phyloP scores from a whole-genome alignment of 345 rosid genomes.

The Eutrema japonicum region DNA sequence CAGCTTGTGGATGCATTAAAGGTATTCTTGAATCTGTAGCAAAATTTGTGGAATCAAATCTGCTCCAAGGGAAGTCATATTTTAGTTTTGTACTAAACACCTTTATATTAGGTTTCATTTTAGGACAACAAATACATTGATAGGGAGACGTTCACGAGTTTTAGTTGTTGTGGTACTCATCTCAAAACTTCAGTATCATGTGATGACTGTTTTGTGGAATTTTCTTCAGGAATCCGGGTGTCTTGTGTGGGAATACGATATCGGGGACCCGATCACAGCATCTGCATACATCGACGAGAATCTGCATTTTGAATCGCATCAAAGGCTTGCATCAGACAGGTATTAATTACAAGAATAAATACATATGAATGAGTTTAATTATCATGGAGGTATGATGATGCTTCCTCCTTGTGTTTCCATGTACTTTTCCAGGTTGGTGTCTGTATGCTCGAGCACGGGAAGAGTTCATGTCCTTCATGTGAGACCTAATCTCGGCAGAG shows the following conservation, averaged over 20 bases:
- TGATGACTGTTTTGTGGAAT: slow-evolving; percentile 29
- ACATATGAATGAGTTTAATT: slow-evolving; percentile 8
- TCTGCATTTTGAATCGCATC: slow-evolving; percentile 53
- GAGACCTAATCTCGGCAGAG: slow-evolving; percentile 36
- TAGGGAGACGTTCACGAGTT: slow-evolving; percentile 18
- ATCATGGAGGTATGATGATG: slow-evolving; percentile 16
- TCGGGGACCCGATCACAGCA: slow-evolving; percentile 78
- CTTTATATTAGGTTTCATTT: background rate
- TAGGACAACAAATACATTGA: slow-evolving; percentile 1
- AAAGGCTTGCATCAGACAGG: slow-evolving; percentile 60
- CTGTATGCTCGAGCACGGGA: slow-evolving; percentile 75
- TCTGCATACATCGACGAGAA: slow-evolving; percentile 90
- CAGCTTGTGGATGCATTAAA: background rate
- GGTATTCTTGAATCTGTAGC: background rate
- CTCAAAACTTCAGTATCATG: slow-evolving; percentile 15
- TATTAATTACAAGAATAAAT: slow-evolving; percentile 32
- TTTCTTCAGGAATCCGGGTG: slow-evolving; percentile 67
- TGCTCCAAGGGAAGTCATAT: slow-evolving; percentile 1
- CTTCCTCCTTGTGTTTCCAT: background rate
- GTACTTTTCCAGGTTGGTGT: slow-evolving; percentile 65
- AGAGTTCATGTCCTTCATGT: slow-evolving; percentile 58
- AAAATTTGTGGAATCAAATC: background rate
- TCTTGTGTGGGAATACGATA: slow-evolving; percentile 67
- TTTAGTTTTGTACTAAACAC: background rate
- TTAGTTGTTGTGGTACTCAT: slow-evolving; percentile 28